phyloP scores from a whole-genome alignment of 2,329 filamentous ascomycete species.

The Sporothrix mexicana region DNA sequence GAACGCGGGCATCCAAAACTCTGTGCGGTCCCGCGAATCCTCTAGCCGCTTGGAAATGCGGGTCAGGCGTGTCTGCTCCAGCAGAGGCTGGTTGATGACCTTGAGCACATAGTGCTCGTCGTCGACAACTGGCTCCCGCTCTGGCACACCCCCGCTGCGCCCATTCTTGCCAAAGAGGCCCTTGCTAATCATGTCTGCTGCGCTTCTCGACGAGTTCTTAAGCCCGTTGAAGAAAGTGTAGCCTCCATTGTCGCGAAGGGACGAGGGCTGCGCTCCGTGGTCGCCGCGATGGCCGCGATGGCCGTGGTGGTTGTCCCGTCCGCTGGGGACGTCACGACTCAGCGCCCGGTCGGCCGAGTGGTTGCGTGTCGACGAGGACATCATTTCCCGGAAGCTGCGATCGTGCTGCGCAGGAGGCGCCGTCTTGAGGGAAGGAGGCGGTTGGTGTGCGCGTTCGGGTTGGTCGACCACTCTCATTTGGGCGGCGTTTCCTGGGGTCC shows the following conservation, averaged over 20 bases:
- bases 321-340: conserved; percentile 51
- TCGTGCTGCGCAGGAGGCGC: conserved; percentile 69
- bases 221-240: conserved; percentile 73
- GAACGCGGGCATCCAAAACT: conserved; percentile 98
- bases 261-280: conserved; percentile 56
- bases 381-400: conserved; percentile 70
- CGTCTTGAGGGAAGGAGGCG: conserved; percentile 60
- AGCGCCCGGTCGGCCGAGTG: conserved; percentile 72
- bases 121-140: conserved; percentile 69
- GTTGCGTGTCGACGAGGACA: conserved; percentile 68
- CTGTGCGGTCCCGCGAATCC: conserved; percentile 89
- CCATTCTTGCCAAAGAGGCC: conserved; percentile 80
- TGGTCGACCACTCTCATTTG: conserved; percentile 41
- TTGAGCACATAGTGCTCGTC: conserved; percentile 84
- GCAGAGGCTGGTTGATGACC: conserved; percentile 82
- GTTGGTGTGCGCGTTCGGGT: conserved; percentile 46
- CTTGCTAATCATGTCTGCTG: conserved; percentile 81
- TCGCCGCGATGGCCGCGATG: conserved; percentile 26
- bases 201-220: conserved; percentile 73
- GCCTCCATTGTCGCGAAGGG: conserved; percentile 66
- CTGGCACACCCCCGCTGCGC: conserved; percentile 72
- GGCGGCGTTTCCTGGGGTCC: conserved; percentile 32
- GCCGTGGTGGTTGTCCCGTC: conserved; percentile 47
- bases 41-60: conserved; percentile 89
- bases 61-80: conserved; percentile 88